phyloP scores from a whole-genome alignment of 148 eudicot genomes.

The Vaccinium vitisidaea region DNA sequence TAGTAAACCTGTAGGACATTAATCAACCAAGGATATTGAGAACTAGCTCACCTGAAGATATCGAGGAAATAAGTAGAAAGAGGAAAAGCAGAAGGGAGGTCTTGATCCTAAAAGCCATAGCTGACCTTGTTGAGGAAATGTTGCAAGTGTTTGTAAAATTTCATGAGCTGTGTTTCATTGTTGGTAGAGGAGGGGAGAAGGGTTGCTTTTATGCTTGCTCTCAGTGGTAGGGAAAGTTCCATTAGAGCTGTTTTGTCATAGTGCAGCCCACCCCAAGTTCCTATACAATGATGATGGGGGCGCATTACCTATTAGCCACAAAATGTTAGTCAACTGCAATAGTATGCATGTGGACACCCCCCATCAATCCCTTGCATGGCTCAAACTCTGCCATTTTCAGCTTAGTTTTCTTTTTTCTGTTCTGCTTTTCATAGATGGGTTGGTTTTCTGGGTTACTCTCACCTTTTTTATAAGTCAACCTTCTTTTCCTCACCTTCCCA shows the following conservation, averaged over 20 bases:
- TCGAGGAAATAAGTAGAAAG: constrained; percentile 30
- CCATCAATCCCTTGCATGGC: constrained; percentile 24
- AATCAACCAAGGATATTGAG: not conserved
- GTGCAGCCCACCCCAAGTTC: constrained; percentile 28
- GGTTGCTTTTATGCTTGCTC: constrained; percentile 19
- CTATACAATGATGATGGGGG: constrained; percentile 28
- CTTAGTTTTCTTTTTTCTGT: constrained; percentile 7
- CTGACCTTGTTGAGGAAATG: not conserved
- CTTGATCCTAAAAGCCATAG: constrained; percentile 41
- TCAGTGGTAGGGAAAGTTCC: constrained; percentile 10
- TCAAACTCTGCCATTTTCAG: constrained; percentile 21
- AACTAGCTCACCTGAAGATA: constrained; percentile 24
- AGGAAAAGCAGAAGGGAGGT: constrained; percentile 27
- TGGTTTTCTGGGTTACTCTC: not conserved
- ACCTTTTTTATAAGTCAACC: constrained; percentile 23
- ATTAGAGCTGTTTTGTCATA: constrained; percentile 17
- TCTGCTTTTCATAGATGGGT: not conserved
- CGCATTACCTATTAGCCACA: constrained; percentile 28
- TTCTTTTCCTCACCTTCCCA: constrained; percentile 9
- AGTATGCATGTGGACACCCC: constrained; percentile 15
- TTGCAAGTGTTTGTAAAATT: not conserved
- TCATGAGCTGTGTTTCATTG: not conserved
- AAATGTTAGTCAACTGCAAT: constrained; percentile 23
- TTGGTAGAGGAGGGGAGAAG: constrained; percentile 6
- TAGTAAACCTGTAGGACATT: not conserved